Evolutionary conservation across 805 yeast species (phyloP).

Genomic region (Ogataea pini): DNA sequence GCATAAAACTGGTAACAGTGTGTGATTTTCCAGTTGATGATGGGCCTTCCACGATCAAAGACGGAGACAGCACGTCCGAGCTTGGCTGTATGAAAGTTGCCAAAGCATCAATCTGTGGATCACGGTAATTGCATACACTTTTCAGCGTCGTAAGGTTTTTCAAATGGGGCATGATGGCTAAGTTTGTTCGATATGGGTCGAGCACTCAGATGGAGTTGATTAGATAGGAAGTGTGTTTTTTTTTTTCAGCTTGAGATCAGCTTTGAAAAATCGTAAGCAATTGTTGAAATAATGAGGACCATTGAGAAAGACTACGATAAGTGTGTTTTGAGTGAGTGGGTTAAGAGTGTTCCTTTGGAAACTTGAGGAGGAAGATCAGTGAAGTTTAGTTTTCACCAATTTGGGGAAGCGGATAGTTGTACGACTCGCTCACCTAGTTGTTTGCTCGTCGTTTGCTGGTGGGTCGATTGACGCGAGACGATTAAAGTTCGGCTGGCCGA

Average conservation of each 20-base stretch:
- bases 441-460: neutral
- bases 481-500: neutral
- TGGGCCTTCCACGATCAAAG: conserved; percentile 49
- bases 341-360: too few relatives aligned
- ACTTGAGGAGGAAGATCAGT: too few relatives aligned
- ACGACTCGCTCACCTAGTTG: too few relatives aligned
- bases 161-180: conserved; percentile 7
- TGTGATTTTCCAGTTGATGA: conserved; percentile 50
- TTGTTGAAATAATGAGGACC: too few relatives aligned
- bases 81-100: conserved; percentile 38
- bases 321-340: too few relatives aligned
- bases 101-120: conserved; percentile 39
- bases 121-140: conserved; percentile 29
- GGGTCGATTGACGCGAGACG: neutral
- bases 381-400: too few relatives aligned
- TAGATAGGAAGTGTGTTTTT: neutral
- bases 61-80: conserved; percentile 33
- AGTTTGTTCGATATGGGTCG: too few relatives aligned
- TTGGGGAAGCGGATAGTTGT: too few relatives aligned
- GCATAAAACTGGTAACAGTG: conserved; percentile 37
- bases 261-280: too few relatives aligned
- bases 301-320: too few relatives aligned
- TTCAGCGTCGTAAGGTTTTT: conserved; percentile 5
- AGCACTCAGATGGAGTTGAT: neutral
- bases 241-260: neutral